Conservation (phyloP, 176 grass and related monocot genomes). For the Chloris gayana region DNA sequence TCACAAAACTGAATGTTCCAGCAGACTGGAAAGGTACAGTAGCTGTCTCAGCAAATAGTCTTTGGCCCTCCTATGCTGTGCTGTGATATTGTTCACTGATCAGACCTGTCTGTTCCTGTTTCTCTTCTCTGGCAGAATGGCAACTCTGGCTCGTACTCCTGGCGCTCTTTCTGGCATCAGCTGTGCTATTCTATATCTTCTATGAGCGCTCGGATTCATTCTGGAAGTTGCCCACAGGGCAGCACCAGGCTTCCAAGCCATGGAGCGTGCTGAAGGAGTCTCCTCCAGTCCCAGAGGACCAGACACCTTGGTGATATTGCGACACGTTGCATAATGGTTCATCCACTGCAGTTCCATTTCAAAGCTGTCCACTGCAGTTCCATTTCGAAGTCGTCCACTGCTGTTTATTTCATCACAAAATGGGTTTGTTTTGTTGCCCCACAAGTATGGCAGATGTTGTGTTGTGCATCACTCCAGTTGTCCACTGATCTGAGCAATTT, state of each 20-base stretch:
- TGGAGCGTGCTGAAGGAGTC: conserved; percentile 58
- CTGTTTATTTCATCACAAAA: background rate
- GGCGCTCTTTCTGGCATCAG: conserved; percentile 67
- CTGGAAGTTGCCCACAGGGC: conserved; percentile 71
- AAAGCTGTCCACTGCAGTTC: background rate
- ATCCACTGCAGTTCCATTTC: background rate
- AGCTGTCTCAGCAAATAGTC: conserved; percentile 19
- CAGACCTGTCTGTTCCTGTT: background rate
- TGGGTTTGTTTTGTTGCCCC: background rate
- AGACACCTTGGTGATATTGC: conserved; percentile 52
- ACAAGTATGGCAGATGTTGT: background rate
- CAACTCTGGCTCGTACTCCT: conserved; percentile 74
- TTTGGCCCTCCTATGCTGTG: background rate
- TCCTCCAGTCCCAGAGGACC: conserved; percentile 51
- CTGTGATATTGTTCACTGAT: conserved; percentile 1
- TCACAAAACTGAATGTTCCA: conserved; percentile 83
- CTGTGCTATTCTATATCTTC: conserved; percentile 62
- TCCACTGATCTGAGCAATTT: background rate
- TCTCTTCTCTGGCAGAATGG: conserved; percentile 67
- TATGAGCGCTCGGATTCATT: conserved; percentile 72
- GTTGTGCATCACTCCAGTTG: conserved; percentile 24
- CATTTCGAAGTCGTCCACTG: background rate
- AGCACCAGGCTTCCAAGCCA: conserved; percentile 49
- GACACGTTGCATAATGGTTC: background rate
- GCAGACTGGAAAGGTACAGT: conserved; percentile 92